A percentile compares a stretch with the other conserved stretches of the same genome.
Evolutionary conservation across 345 rosid genomes (phyloP).

Genomic region (Lenwebbia sp.): DNA sequence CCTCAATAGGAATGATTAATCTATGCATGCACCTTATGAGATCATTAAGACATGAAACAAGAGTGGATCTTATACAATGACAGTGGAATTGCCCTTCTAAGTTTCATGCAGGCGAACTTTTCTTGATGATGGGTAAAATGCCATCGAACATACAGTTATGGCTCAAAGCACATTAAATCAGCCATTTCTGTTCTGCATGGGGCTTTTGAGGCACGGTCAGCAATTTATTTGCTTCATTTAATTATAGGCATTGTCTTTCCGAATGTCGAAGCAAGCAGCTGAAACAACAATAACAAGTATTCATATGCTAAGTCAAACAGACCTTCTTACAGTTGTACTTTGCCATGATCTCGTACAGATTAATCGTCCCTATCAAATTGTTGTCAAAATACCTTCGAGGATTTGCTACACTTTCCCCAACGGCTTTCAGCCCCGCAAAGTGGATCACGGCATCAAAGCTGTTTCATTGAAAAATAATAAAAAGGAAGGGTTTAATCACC

Average conservation of each 20-base stretch:
- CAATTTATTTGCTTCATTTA: background rate
- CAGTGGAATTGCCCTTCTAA: background rate
- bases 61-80: background rate
- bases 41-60: background rate
- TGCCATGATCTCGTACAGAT: conserved; percentile 60
- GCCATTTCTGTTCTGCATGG: background rate
- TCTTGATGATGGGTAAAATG: background rate
- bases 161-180: background rate
- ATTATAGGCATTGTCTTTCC: background rate
- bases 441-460: conserved; percentile 96
- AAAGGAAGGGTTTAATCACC: background rate
- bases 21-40: background rate
- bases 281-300: background rate
- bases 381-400: conserved; percentile 84
- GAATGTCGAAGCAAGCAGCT: background rate
- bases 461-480: background rate
- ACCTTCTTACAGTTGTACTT: conserved; percentile 73
- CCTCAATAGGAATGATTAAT: background rate
- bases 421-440: conserved; percentile 93
- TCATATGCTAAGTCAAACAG: background rate
- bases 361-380: conserved; percentile 67
- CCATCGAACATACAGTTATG: background rate
- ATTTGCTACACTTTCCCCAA: conserved; percentile 69
- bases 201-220: background rate
- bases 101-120: background rate